Conservation (phyloP, 2,329 filamentous ascomycete species). For the Neonectria sp. region DNA sequence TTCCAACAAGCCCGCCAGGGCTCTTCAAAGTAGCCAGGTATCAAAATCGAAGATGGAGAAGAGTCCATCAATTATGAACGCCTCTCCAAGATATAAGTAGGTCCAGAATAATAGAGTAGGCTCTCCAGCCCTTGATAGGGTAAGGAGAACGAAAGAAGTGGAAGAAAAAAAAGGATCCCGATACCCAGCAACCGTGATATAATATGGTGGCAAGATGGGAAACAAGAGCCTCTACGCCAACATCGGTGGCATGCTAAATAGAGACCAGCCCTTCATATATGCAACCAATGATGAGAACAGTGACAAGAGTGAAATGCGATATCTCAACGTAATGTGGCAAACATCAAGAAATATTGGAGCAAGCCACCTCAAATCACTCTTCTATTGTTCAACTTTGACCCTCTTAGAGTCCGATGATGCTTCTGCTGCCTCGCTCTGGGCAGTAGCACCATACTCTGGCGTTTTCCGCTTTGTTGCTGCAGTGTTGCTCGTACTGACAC, state of each 20-base stretch:
- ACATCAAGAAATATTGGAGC: constrained; percentile 11
- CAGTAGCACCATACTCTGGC: constrained; percentile 63
- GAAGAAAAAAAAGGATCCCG: neutral
- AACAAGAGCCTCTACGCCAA: constrained; percentile 18
- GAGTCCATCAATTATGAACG: constrained; percentile 28
- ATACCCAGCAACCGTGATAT: neutral
- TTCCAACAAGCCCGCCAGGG: constrained; percentile 26
- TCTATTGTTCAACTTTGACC: constrained; percentile 63
- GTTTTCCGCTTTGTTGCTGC: constrained; percentile 69
- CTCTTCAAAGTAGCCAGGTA: constrained; percentile 30
- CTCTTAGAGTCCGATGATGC: constrained; percentile 66
- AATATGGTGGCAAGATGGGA: constrained; percentile 6
- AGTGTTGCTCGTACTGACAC: constrained; percentile 38
- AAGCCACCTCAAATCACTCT: neutral
- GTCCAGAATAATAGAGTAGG: constrained; percentile 7
- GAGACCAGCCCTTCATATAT: constrained; percentile 39
- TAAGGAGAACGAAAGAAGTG: constrained; percentile 9
- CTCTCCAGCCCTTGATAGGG: neutral
- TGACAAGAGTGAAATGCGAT: constrained; percentile 19
- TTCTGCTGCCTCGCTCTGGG: constrained; percentile 59
- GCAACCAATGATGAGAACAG: constrained; percentile 24
- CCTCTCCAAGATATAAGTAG: constrained; percentile 25
- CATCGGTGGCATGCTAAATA: constrained; percentile 34
- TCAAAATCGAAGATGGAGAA: constrained; percentile 35
- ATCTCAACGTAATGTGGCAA: constrained; percentile 12